phyloP scores from a whole-genome alignment of 2,329 filamentous ascomycete genomes.

The Diplocarpon rosae region DNA sequence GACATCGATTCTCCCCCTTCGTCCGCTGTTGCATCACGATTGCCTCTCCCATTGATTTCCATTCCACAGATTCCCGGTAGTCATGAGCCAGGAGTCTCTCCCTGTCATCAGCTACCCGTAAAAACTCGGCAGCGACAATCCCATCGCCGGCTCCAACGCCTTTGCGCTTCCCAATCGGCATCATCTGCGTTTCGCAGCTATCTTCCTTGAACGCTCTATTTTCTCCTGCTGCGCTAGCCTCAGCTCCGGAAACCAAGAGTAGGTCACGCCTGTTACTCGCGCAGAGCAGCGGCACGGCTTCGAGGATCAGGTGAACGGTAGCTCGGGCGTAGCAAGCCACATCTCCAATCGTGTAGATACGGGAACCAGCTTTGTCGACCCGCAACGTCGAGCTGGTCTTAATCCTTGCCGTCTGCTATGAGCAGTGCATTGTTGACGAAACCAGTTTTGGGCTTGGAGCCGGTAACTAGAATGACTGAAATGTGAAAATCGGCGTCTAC shows the following conservation, averaged over 20 bases:
- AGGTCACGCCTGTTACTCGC: conserved; percentile 40
- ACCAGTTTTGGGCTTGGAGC: conserved; percentile 31
- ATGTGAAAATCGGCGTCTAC: conserved; percentile 38
- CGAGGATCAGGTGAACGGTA: conserved; percentile 32
- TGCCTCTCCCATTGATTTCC: conserved; percentile 41
- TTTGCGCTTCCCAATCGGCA: conserved; percentile 35
- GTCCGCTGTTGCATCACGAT: conserved; percentile 16
- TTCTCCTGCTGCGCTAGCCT: conserved; percentile 11
- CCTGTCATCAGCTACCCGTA: conserved; percentile 40
- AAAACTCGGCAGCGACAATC: conserved; percentile 33
- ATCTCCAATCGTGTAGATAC: conserved; percentile 39
- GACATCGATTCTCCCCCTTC: too few species aligned
- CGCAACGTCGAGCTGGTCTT: conserved; percentile 31
- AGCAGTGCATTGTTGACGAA: conserved; percentile 29
- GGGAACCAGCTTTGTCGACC: conserved; percentile 27
- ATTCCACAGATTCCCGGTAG: conserved; percentile 36
- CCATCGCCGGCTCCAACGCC: conserved; percentile 36
- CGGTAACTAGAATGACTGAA: conserved; percentile 36
- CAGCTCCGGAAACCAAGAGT: conserved; percentile 27
- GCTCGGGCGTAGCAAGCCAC: conserved; percentile 31
- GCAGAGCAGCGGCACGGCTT: conserved; percentile 33
- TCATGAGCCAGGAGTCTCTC: conserved; percentile 41
- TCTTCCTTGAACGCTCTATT: conserved; percentile 34
- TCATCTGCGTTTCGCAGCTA: conserved; percentile 34
- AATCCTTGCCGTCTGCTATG: conserved; percentile 29